phyloP scores from a whole-genome alignment of 192 early-diverging fungal species.

The Coemansia sp. region DNA sequence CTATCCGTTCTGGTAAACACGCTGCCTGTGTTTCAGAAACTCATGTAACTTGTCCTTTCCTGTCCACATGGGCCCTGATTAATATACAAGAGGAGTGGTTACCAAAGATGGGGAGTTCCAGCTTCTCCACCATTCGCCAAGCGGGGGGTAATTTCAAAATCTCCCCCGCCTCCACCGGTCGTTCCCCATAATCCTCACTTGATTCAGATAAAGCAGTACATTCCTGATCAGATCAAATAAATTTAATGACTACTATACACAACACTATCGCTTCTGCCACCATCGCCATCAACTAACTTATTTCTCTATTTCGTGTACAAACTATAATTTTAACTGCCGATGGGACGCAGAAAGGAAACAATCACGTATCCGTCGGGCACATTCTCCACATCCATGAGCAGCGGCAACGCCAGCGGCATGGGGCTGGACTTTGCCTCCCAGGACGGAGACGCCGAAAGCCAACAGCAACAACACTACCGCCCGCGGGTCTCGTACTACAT shows the following conservation, averaged over 20 bases:
- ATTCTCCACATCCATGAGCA: constrained; percentile 29
- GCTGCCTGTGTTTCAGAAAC: too few species aligned
- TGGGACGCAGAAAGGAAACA: constrained; percentile 51
- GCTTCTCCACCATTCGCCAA: too few species aligned
- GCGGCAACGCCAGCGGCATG: constrained; percentile 26
- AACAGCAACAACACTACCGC: constrained; percentile 58
- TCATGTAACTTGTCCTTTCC: too few species aligned
- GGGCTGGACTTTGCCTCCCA: constrained; percentile 38
- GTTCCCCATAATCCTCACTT: too few species aligned
- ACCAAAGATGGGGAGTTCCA: too few species aligned
- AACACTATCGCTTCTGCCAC: not conserved
- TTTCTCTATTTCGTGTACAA: not conserved
- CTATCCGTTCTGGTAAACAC: too few species aligned
- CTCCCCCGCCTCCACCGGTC: too few species aligned
- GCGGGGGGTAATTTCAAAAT: too few species aligned
- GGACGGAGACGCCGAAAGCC: constrained; percentile 10
- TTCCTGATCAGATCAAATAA: too few species aligned
- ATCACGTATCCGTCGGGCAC: constrained; percentile 42
- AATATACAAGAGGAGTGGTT: too few species aligned
- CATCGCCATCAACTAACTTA: not conserved
- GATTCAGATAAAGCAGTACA: too few species aligned
- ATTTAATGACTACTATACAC: not conserved
- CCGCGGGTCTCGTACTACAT: constrained; percentile 73
- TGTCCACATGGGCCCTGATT: too few species aligned
- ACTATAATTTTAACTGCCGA: not conserved